These are phyloP conservation scores for Plantago coronopus DNA, from an alignment of 305 asterid genomes.

Conservation along the genomic window DNA sequence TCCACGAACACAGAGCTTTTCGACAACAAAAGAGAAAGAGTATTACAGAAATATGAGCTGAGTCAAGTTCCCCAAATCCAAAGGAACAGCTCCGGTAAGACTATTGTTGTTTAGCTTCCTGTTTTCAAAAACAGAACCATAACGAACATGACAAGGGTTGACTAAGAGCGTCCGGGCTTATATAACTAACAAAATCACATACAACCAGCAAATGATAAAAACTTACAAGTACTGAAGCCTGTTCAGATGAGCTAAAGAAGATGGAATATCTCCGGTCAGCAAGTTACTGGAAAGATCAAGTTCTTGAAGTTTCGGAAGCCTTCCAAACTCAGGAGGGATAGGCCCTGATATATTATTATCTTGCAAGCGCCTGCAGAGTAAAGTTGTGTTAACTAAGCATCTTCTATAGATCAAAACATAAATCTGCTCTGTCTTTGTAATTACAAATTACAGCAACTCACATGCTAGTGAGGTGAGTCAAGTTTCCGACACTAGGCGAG, in stretches of 20 bases:
- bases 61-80: conserved; percentile 64
- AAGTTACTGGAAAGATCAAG: conserved; percentile 49
- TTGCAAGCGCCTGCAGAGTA: conserved; percentile 43
- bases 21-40: conserved; percentile 25
- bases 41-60: conserved; percentile 70
- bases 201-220: background rate
- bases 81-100: conserved; percentile 70
- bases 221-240: conserved; percentile 68
- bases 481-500: conserved; percentile 65
- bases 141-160: background rate
- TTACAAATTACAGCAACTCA: conserved; percentile 31
- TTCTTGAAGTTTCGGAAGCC: conserved; percentile 42
- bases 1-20: background rate
- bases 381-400: background rate
- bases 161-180: background rate
- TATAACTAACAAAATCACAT: background rate
- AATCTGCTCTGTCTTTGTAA: background rate
- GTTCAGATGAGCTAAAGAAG: conserved; percentile 40
- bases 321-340: conserved; percentile 50
- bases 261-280: conserved; percentile 46
- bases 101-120: conserved; percentile 88
- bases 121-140: conserved; percentile 17
- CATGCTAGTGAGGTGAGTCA: conserved; percentile 74
- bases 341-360: conserved; percentile 52
- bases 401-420: background rate